Evolutionary conservation across 768 basidiomycete genomes (phyloP).

Genomic region (Leccinum ochraceum): DNA sequence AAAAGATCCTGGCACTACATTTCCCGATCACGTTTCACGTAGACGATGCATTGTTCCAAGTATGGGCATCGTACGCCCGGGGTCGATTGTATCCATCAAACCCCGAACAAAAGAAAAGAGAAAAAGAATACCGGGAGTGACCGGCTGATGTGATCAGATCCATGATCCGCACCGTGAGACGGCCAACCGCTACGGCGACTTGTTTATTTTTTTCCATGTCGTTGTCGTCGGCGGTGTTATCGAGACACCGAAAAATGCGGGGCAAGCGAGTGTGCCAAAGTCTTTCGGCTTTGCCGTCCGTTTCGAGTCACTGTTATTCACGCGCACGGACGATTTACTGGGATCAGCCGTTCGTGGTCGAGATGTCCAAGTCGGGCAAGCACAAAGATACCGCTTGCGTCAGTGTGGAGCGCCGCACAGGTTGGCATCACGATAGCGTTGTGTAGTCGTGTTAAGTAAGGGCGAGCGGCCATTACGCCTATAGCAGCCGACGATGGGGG

Average conservation of each 20-base stretch:
- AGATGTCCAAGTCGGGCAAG: background rate
- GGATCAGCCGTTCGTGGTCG: background rate
- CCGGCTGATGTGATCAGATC: background rate
- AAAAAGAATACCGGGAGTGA: background rate
- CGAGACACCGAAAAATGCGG: too few relatives aligned
- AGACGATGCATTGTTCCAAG: background rate
- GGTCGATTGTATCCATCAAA: background rate
- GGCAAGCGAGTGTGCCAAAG: background rate
- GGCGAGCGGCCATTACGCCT: background rate
- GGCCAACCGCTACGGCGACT: background rate
- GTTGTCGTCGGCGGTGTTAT: background rate
- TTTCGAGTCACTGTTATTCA: background rate
- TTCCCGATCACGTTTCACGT: background rate
- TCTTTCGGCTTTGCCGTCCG: background rate
- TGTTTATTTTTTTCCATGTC: background rate
- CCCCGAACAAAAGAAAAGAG: background rate
- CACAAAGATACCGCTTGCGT: background rate
- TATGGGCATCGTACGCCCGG: background rate
- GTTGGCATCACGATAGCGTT: background rate
- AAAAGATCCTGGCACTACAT: background rate
- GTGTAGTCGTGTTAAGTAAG: background rate
- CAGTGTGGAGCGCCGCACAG: constrained; percentile 2
- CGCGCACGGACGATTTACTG: background rate
- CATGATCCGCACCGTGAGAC: background rate
- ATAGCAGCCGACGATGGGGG: background rate